These are phyloP conservation scores for Chenopodium formosanum DNA, from an alignment of 148 eudicot species.

Conservation along the genomic window DNA sequence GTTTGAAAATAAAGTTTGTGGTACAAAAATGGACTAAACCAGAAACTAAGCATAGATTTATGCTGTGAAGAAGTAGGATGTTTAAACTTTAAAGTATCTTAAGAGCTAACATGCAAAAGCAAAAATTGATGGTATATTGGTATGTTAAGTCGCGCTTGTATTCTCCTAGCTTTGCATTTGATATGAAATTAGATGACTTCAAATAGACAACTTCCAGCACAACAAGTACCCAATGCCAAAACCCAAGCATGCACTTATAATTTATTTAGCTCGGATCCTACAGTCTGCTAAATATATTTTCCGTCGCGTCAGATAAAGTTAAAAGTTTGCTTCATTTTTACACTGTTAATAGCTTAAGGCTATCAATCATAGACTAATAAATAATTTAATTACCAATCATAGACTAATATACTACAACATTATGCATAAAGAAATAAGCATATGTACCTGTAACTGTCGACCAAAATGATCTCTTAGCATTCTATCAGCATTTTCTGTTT, in stretches of 20 bases:
- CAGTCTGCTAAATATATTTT: not conserved
- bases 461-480: slow-evolving; percentile 82
- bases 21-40: not conserved
- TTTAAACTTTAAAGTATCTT: not conserved
- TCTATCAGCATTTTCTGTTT: slow-evolving; percentile 59
- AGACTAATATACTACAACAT: not conserved
- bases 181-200: not conserved
- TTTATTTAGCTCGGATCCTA: not conserved
- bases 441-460: slow-evolving; percentile 65
- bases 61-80: not conserved
- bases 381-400: not conserved
- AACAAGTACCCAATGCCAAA: not conserved
- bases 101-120: not conserved
- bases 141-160: not conserved
- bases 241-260: not conserved
- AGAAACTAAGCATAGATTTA: not conserved
- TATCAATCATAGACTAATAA: no score
- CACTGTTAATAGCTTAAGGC: not conserved
- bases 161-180: not conserved
- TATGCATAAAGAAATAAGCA: not conserved
- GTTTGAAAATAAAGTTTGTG: not conserved
- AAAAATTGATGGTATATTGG: not conserved
- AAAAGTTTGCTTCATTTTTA: not conserved
- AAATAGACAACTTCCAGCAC: not conserved
- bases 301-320: not conserved